These are phyloP conservation scores for Xylaria polymorpha DNA, from an alignment of 2,329 filamentous ascomycete genomes.

Conservation along the genomic window DNA sequence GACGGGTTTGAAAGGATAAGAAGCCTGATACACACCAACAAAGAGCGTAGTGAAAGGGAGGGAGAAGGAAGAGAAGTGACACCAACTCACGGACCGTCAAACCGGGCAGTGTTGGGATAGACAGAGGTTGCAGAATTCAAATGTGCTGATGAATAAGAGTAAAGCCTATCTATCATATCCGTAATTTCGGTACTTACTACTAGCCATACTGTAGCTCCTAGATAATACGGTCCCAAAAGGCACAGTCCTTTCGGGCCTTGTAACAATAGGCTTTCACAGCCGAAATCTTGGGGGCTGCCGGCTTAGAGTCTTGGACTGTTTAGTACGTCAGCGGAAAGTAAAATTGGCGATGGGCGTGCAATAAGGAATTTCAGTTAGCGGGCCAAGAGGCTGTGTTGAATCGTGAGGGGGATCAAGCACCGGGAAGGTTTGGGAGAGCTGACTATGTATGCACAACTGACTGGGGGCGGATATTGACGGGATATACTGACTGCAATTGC, in stretches of 20 bases:
- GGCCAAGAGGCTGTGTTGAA: conserved; percentile 29
- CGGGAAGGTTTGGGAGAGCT: conserved; percentile 16
- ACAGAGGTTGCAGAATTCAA: not conserved
- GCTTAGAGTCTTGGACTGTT: conserved; percentile 22
- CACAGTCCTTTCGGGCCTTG: conserved; percentile 27
- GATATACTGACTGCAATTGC: not conserved
- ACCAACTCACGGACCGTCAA: not conserved
- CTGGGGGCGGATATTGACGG: not conserved
- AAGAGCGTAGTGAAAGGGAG: conserved; percentile 18
- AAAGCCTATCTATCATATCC: conserved; percentile 28
- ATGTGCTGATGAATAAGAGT: conserved; percentile 12
- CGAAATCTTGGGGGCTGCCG: conserved; percentile 26
- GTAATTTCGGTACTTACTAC: conserved; percentile 28
- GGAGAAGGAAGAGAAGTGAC: not conserved
- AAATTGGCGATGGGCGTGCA: not conserved
- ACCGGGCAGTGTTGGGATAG: conserved; percentile 7
- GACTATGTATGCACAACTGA: not conserved
- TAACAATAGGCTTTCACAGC: conserved; percentile 16
- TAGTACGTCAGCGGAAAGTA: conserved; percentile 30
- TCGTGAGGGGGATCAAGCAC: conserved; percentile 16
- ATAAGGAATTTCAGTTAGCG: conserved; percentile 29
- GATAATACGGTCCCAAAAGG: conserved; percentile 4
- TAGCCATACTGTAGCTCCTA: conserved; percentile 29
- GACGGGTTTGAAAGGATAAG: not conserved
- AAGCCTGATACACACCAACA: conserved; percentile 3